Evolutionary conservation across 2,329 filamentous ascomycete genomes (phyloP).

Genomic region (Achaetomium macrosporum): DNA sequence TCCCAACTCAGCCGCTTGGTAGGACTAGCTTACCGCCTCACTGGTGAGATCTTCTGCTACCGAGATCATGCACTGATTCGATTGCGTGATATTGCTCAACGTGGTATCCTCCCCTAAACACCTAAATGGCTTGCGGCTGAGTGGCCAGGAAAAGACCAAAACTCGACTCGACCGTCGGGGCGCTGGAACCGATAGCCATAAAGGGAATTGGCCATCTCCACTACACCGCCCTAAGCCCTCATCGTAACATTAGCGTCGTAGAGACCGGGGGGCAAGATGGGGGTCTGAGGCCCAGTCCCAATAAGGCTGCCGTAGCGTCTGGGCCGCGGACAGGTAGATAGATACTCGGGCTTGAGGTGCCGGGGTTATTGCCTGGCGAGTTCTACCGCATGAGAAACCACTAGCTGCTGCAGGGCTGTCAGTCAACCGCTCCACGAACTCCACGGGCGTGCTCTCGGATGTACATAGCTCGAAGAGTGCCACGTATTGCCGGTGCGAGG

Average conservation of each 20-base stretch:
- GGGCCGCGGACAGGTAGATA: constrained; percentile 41
- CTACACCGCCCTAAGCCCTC: constrained; percentile 16
- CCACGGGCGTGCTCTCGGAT: background rate
- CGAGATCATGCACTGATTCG: constrained; percentile 15
- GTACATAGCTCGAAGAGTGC: constrained; percentile 49
- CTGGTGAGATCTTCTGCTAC: constrained; percentile 19
- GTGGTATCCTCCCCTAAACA: constrained; percentile 30
- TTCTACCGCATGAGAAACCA: constrained; percentile 41
- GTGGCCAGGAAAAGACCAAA: constrained; percentile 27
- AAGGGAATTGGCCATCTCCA: constrained; percentile 43
- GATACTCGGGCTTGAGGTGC: constrained; percentile 33
- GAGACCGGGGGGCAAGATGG: constrained; percentile 38
- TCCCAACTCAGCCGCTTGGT: background rate
- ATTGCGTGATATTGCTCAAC: constrained; percentile 30
- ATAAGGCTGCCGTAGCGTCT: constrained; percentile 33
- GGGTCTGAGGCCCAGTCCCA: constrained; percentile 45
- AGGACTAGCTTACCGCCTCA: constrained; percentile 17
- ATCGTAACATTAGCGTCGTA: constrained; percentile 26
- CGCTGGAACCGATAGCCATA: constrained; percentile 44
- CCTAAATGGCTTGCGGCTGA: constrained; percentile 35
- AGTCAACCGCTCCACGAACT: background rate
- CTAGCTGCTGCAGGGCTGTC: constrained; percentile 41
- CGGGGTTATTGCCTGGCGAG: constrained; percentile 42
- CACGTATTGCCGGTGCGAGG: constrained; percentile 54
- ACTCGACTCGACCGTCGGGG: constrained; percentile 26